Percentiles rank a stretch among this genome's conserved stretches.
Evolutionary conservation across 176 grass and related monocot species (phyloP).

Genomic region (Oryza meyeriana): DNA sequence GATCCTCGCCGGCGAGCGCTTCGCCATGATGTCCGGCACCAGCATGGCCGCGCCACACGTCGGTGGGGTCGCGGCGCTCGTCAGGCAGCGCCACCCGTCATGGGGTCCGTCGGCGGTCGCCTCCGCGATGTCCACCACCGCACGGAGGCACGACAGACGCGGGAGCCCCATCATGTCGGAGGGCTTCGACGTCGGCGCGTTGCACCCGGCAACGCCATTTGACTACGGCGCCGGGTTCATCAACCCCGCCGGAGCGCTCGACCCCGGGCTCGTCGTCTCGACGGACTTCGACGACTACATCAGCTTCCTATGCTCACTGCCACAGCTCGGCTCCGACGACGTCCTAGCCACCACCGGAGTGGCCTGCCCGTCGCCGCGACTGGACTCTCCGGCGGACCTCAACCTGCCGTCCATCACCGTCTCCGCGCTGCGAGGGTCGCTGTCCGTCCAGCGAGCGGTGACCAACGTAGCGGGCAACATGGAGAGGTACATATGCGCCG

Average conservation of each 20-base stretch:
- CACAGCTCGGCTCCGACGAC: constrained; percentile 18
- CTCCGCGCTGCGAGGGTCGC: constrained; percentile 33
- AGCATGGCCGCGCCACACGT: constrained; percentile 72
- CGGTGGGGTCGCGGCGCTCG: constrained; percentile 45
- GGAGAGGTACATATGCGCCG: constrained; percentile 51
- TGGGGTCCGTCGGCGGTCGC: constrained; percentile 48
- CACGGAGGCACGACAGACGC: constrained; percentile 22
- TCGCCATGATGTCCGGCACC: constrained; percentile 60
- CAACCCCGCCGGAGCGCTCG: constrained; percentile 35
- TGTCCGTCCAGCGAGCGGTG: constrained; percentile 31
- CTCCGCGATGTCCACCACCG: constrained; percentile 53
- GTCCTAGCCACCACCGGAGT: constrained; percentile 29
- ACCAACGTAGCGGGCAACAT: constrained; percentile 34
- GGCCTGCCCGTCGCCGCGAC: neutral
- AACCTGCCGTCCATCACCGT: constrained; percentile 67
- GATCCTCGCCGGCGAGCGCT: constrained; percentile 38
- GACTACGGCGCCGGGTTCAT: constrained; percentile 50
- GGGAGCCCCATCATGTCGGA: constrained; percentile 42
- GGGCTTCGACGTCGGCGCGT: constrained; percentile 20
- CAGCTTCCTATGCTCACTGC: constrained; percentile 51
- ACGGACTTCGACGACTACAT: constrained; percentile 46
- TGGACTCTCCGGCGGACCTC: constrained; percentile 37
- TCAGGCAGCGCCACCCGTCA: constrained; percentile 44
- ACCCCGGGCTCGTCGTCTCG: constrained; percentile 52
- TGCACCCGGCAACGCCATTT: constrained; percentile 51